Base-by-base conservation (phyloP, 1,284 basidiomycete genomes). In the Ceratobasidium sp. region DNA sequence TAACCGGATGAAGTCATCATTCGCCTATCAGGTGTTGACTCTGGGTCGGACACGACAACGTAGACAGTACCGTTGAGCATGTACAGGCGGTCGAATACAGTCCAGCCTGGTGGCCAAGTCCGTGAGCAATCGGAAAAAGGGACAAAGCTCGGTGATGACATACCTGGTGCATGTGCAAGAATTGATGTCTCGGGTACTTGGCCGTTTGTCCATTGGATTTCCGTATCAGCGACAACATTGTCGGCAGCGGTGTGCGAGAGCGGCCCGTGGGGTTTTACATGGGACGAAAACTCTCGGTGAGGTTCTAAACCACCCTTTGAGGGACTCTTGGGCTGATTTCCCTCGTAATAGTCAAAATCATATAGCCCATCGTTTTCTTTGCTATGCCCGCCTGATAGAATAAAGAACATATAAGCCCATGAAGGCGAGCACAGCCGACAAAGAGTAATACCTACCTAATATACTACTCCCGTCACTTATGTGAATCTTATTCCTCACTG, bases 1-100 rank as follows among this genome's bases (percentile, higher is more conserved):
- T 84, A 84, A 1, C 86, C 86, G 1, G 85, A 84, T 68, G 84
- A 85, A 26, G 83, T 84, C 84, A 87, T 87, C 80, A 85, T 74
- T 12, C 85, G 79, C 23, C 84, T 78, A 17, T 85, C 80, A 7
- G 86, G 86, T 57, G 86, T 82, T 10, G 81, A 79, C 7, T 83
- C 83, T 9, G 86, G 85, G 56, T 84, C 80, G 79, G 86, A 84
- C 40, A 80, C 57, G 56, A 81, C 80, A 56, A 81, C 73, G 73
- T 79, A 81, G 46, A 80, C 50, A 4, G 80, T 81, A 20, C 81
- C 81, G 44, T 81, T 80, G 42, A 78, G 67, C 64, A 78, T 71
- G 67, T 81, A 81, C 15, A 81, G 54, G 42, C 77, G 74, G 54
- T 81, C 80, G 52, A 81, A 76, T 40, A 81, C 66, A 6, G 80